Evolutionary conservation across 2,329 filamentous ascomycete genomes (phyloP), one percentile per base, ranked within the genome.

Genomic region (Xylariaceae sp.): DNA sequence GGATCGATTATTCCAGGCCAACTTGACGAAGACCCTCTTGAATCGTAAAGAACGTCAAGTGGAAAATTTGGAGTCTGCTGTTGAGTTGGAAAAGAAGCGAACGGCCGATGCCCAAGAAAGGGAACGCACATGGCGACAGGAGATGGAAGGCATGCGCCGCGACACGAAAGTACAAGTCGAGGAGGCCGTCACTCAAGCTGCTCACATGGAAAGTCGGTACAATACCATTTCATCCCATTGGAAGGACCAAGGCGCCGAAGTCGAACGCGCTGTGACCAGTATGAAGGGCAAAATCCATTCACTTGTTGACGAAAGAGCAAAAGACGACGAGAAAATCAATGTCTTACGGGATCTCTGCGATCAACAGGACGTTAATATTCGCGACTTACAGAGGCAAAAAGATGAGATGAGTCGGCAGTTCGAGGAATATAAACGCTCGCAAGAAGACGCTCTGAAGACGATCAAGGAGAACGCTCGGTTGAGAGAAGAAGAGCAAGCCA

Each of bases 11-110:
- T 74, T 88, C 42, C 82, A 88, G 55, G 82, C 82, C 46, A 82
- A 78, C 56, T 81, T 88, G 44, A 87, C 85, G 55, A 85, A 85
- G 62, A 80, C 82, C 12, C 69, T 88, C 6, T 73, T 91, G 22
- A 78, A 82, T 46, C 75, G 86, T 46, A 86, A 87, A 59, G 86
- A 90, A 59, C 77, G 86, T 11, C 86, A 88, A 62, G 78, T 90
- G 34, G 83, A 86, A 52, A 79, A 82, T 36, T 64, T 89, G 48
- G 82, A 83, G 56, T 72, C 75, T 7, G 72, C 80, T 16, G 71
- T 89, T 22, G 82, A 85, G 33, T 64, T 73, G 2, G 86, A 90
- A 66, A 77, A 78, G 61, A 74, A 77, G 55, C 77, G 81, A 52
- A 73, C 85, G 3, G 67, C 72, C 19, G 73, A 74, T 17, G 83